phyloP scores from a whole-genome alignment of 2,329 filamentous ascomycete genomes.

The Ambrosiella beaveri region DNA sequence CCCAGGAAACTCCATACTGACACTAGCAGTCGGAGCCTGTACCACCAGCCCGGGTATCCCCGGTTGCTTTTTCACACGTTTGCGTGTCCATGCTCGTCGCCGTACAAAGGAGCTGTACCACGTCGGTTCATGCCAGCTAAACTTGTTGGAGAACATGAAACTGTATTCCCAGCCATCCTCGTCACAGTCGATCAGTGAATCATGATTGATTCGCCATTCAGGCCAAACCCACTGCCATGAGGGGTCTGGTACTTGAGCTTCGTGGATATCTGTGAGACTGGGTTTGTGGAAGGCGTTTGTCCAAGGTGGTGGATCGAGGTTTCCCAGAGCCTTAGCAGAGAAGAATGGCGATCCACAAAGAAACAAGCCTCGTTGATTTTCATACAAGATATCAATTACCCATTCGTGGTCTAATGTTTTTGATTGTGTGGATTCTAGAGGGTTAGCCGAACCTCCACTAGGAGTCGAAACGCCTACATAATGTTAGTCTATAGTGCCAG shows the following conservation, averaged over 20 bases:
- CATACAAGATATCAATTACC: slow-evolving; percentile 76
- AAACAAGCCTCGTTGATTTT: slow-evolving; percentile 85
- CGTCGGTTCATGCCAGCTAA: slow-evolving; percentile 73
- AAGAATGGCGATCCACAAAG: slow-evolving; percentile 83
- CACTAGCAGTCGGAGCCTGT: not conserved
- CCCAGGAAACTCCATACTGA: not conserved
- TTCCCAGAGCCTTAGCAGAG: slow-evolving; percentile 66
- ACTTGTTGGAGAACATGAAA: slow-evolving; percentile 59
- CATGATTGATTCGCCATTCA: slow-evolving; percentile 49
- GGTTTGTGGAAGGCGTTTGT: slow-evolving; percentile 50
- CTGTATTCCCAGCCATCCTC: slow-evolving; percentile 95
- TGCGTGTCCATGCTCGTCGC: slow-evolving; percentile 70
- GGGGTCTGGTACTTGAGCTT: slow-evolving; percentile 83
- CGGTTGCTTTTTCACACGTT: slow-evolving; percentile 47
- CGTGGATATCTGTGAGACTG: slow-evolving; percentile 53
- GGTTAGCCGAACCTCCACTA: not conserved
- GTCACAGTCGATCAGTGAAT: slow-evolving; percentile 52
- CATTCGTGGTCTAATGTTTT: slow-evolving; percentile 25
- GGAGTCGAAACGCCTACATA: not conserved
- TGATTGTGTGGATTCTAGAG: not conserved
- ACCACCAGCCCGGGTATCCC: slow-evolving; percentile 19
- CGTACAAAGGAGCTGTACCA: slow-evolving; percentile 97
- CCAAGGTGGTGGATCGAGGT: slow-evolving; percentile 76
- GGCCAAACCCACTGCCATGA: slow-evolving; percentile 80
- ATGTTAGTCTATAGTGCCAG: not conserved